Percentiles rank a stretch among this genome's conserved stretches.
Evolutionary conservation across 139 green algal species (phyloP).

Genomic region (Mesotaenium endlicherianum): DNA sequence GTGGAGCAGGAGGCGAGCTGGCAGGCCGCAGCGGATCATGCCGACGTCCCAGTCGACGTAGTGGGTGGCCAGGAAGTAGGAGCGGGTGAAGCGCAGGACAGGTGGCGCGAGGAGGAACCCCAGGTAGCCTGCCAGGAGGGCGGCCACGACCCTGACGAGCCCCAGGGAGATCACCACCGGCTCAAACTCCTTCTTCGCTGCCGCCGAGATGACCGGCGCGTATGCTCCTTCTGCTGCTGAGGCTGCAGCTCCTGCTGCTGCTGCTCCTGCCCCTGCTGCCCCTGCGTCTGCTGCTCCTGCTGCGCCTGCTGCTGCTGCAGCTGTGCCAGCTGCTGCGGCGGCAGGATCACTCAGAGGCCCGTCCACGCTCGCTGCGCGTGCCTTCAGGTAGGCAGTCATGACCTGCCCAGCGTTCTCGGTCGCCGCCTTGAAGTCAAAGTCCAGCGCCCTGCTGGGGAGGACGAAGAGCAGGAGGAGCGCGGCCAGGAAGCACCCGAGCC

Average conservation of each 20-base stretch:
- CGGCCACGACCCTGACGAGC: neutral
- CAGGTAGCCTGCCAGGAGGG: neutral
- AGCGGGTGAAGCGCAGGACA: neutral
- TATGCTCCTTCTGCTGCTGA: too few species aligned
- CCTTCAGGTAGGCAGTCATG: neutral
- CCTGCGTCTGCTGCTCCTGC: too few species aligned
- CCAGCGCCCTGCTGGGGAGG: neutral
- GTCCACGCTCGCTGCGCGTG: neutral
- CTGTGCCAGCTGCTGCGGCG: too few species aligned
- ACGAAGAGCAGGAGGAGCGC: neutral
- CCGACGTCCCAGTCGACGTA: neutral
- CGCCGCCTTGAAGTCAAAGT: neutral
- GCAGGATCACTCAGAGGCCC: too few species aligned
- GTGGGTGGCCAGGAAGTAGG: neutral
- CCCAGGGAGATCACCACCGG: neutral
- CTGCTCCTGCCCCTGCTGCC: too few species aligned
- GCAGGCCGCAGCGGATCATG: neutral
- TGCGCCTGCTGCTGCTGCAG: too few species aligned
- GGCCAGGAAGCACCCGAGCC: neutral
- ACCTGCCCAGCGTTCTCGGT: neutral
- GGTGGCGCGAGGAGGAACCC: neutral
- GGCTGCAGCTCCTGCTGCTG: neutral
- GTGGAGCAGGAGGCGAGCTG: neutral
- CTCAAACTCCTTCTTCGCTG: too few species aligned
- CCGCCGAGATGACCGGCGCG: too few species aligned